Evolutionary conservation across 495 filamentous ascomycete genomes (phyloP).

Genomic region (Trichoderma parareesei): DNA sequence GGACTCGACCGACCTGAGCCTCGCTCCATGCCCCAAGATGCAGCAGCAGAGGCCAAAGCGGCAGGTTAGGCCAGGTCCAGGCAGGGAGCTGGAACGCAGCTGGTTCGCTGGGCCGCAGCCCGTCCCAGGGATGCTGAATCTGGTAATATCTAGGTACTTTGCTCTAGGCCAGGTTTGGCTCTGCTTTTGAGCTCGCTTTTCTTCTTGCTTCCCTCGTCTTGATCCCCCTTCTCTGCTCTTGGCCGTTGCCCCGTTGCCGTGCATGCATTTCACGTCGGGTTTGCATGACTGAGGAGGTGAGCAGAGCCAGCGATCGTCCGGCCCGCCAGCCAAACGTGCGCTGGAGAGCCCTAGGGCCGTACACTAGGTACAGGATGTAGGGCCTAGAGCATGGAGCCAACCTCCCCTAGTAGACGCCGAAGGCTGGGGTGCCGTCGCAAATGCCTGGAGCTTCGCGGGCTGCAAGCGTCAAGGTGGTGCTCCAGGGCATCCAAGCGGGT

Average conservation of each 20-base stretch:
- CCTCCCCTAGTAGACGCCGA: not conserved
- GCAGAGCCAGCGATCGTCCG: not conserved
- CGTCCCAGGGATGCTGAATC: too few species aligned
- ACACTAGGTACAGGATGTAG: not conserved
- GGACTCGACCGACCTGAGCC: not conserved
- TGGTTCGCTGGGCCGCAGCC: not conserved
- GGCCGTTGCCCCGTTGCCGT: too few species aligned
- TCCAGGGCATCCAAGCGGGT: not conserved
- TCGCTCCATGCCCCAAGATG: too few species aligned
- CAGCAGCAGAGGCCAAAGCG: too few species aligned
- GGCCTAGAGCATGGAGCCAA: not conserved
- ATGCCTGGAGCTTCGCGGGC: not conserved
- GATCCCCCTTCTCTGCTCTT: too few species aligned
- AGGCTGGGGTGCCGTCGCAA: not conserved
- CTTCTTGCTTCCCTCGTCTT: too few species aligned
- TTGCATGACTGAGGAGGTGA: too few species aligned
- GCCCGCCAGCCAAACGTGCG: slow-evolving; percentile 1
- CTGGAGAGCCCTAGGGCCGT: not conserved
- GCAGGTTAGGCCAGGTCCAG: not conserved
- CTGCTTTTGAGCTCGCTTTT: too few species aligned
- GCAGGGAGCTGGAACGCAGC: slow-evolving; percentile 1
- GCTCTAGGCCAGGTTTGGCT: too few species aligned
- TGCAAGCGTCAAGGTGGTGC: not conserved
- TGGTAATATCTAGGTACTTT: too few species aligned
- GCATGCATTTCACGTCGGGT: too few species aligned